Percentiles rank a stretch among this genome's conserved stretches.
These are phyloP conservation scores for Austroboletus festivus DNA, from an alignment of 768 basidiomycete species.

Conservation along the genomic window DNA sequence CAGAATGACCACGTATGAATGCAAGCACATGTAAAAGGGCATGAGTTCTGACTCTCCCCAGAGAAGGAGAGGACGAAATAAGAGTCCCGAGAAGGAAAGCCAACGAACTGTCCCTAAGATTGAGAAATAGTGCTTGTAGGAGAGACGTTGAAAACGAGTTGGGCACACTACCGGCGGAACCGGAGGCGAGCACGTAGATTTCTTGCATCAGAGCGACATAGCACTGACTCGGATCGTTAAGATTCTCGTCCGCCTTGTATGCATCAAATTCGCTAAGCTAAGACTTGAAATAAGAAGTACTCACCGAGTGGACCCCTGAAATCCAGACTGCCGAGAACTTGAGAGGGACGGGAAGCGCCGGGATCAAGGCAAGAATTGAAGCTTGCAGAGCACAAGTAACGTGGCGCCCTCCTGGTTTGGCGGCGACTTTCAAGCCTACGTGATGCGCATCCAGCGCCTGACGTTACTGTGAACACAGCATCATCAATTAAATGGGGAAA, in stretches of 20 bases:
- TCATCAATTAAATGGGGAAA: not conserved
- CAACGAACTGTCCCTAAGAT: slow-evolving; percentile 66
- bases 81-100: slow-evolving; percentile 75
- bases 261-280: slow-evolving; percentile 1
- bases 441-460: slow-evolving; percentile 46
- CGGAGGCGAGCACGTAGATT: slow-evolving; percentile 67
- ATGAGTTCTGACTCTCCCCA: slow-evolving; percentile 41
- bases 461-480: slow-evolving; percentile 1
- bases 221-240: slow-evolving; percentile 24
- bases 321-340: slow-evolving; percentile 46
- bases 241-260: slow-evolving; percentile 14
- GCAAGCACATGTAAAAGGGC: slow-evolving; percentile 76
- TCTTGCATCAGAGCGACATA: slow-evolving; percentile 62
- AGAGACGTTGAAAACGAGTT: slow-evolving; percentile 48
- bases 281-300: slow-evolving; percentile 4
- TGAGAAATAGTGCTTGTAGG: slow-evolving; percentile 62
- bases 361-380: slow-evolving; percentile 50
- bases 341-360: slow-evolving; percentile 46
- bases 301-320: slow-evolving; percentile 33
- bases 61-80: slow-evolving; percentile 41
- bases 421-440: slow-evolving; percentile 47
- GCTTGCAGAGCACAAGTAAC: slow-evolving; percentile 58
- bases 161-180: slow-evolving; percentile 43
- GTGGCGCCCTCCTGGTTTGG: slow-evolving; percentile 58
- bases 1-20: slow-evolving; percentile 72